Conservation (phyloP, 805 yeast genomes). For the Isabelozyma heimii region DNA sequence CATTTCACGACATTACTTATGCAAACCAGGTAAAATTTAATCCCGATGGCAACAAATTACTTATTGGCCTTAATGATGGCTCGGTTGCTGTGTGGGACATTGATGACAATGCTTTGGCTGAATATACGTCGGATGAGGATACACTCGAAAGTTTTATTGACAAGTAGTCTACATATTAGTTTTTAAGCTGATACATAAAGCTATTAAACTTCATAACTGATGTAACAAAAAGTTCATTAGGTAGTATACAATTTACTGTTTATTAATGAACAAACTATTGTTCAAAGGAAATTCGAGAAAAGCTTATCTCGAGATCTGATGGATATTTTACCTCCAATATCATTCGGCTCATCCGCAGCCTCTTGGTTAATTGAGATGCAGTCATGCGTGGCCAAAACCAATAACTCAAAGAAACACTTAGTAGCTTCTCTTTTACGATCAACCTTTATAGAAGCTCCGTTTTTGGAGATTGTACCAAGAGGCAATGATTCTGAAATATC, state of each 20-base stretch:
- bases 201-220: not conserved
- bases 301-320: slow-evolving; percentile 46
- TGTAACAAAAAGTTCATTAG: not conserved
- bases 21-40: slow-evolving; percentile 9
- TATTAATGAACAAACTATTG: not conserved
- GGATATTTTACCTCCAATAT: slow-evolving; percentile 57
- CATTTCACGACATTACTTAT: slow-evolving; percentile 3
- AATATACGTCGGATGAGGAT: not conserved
- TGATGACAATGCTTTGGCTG: slow-evolving; percentile 6
- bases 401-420: slow-evolving; percentile 73
- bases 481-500: slow-evolving; percentile 25
- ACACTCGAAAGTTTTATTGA: not conserved
- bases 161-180: slow-evolving; percentile 1
- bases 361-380: slow-evolving; percentile 64
- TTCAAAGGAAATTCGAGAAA: slow-evolving; percentile 18
- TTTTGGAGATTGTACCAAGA: slow-evolving; percentile 15
- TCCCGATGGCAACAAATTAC: slow-evolving; percentile 13
- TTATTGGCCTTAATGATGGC: slow-evolving; percentile 23
- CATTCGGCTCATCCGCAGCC: slow-evolving; percentile 18
- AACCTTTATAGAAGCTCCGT: slow-evolving; percentile 12
- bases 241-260: slow-evolving; percentile 4
- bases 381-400: slow-evolving; percentile 77
- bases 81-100: slow-evolving; percentile 8
- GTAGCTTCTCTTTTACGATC: slow-evolving; percentile 59
- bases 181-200: too few species aligned